Percentiles rank a stretch among this genome's conserved stretches.
phyloP scores from a whole-genome alignment of 768 basidiomycete species.

The Kockovaella imperatae region DNA sequence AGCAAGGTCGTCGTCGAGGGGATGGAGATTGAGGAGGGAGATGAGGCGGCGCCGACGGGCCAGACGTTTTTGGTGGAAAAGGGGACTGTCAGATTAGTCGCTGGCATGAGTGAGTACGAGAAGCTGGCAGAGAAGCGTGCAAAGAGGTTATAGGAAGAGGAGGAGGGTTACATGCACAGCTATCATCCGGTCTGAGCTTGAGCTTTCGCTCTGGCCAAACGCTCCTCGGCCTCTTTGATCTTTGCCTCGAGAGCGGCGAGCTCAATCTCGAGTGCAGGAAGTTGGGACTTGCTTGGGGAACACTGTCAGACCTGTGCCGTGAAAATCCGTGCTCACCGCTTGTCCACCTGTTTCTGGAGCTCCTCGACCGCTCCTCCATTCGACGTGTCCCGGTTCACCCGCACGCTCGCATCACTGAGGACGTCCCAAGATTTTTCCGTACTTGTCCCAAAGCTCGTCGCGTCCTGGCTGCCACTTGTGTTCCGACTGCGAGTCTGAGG shows the following conservation, averaged over 20 bases:
- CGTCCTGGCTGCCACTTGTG: too few species aligned
- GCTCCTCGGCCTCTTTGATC: slow-evolving; percentile 32
- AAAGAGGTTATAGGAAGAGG: too few species aligned
- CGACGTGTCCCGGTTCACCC: slow-evolving; percentile 12
- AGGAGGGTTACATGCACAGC: too few species aligned
- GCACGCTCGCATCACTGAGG: slow-evolving; percentile 16
- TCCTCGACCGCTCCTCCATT: slow-evolving; percentile 20
- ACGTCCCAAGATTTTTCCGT: slow-evolving; percentile 20
- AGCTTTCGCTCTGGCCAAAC: slow-evolving; percentile 18
- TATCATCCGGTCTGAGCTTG: too few species aligned
- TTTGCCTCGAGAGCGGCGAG: slow-evolving; percentile 25
- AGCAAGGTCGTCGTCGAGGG: slow-evolving; percentile 33
- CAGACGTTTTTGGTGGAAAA: slow-evolving; percentile 28
- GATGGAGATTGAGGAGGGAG: slow-evolving; percentile 27
- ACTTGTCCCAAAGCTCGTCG: background rate
- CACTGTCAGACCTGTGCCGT: background rate
- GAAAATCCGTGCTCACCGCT: slow-evolving; percentile 16
- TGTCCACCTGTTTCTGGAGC: slow-evolving; percentile 29
- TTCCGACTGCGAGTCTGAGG: too few species aligned
- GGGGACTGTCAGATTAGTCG: slow-evolving; percentile 31
- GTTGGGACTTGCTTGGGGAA: slow-evolving; percentile 13
- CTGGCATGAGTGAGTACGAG: slow-evolving; percentile 43
- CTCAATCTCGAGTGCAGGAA: slow-evolving; percentile 28
- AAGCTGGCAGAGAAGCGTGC: slow-evolving; percentile 19
- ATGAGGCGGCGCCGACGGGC: slow-evolving; percentile 6